These are phyloP conservation scores for Colletotrichum somersetense DNA, from an alignment of 2,329 filamentous ascomycete genomes.

Conservation along the genomic window DNA sequence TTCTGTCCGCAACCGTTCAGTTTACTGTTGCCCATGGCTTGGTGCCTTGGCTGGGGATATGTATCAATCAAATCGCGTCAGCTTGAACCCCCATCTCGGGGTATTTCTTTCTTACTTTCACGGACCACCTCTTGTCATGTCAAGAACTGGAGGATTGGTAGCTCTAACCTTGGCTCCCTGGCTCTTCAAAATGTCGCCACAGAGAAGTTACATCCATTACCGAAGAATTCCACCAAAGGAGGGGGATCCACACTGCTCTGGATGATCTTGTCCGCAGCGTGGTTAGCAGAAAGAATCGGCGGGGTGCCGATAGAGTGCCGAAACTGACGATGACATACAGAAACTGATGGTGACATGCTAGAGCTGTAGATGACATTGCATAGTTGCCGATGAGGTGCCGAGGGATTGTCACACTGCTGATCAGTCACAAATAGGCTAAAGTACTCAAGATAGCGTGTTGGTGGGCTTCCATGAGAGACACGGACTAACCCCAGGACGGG, in stretches of 20 bases:
- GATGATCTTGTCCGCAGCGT: neutral
- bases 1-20: neutral
- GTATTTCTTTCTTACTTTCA: neutral
- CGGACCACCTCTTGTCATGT: neutral
- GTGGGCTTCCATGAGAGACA: neutral
- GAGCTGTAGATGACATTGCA: too few relatives aligned
- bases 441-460: neutral
- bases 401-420: neutral
- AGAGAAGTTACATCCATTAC: neutral
- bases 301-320: neutral
- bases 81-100: neutral
- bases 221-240: neutral
- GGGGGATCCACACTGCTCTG: too few relatives aligned
- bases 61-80: neutral
- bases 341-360: too few relatives aligned
- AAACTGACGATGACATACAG: too few relatives aligned
- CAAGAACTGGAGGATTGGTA: too few relatives aligned
- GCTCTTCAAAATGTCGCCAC: neutral
- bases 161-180: too few relatives aligned
- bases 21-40: neutral
- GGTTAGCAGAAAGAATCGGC: neutral
- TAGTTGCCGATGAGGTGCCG: too few relatives aligned
- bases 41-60: neutral
- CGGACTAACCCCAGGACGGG: neutral
- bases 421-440: neutral